phyloP scores from a whole-genome alignment of 2,329 filamentous ascomycete species.

The Fusarium pilosicola region DNA sequence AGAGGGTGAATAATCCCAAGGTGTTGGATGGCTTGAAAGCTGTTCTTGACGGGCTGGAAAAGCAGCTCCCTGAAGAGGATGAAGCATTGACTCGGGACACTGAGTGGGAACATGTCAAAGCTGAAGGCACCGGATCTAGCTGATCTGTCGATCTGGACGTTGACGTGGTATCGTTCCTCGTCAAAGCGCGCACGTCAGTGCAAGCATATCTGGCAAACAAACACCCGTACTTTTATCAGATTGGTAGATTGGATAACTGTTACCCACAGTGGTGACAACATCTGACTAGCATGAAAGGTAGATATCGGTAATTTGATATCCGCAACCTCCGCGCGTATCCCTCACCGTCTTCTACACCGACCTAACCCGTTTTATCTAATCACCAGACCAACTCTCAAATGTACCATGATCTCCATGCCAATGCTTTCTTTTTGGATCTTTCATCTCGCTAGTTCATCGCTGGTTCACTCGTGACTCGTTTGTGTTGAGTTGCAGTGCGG shows the following conservation, averaged over 20 bases:
- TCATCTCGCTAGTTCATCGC: neutral
- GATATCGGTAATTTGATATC: neutral
- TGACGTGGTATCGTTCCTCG: neutral
- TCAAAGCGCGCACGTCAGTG: neutral
- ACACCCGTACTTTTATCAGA: neutral
- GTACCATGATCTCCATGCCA: neutral
- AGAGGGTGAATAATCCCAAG: conserved; percentile 5
- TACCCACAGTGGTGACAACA: neutral
- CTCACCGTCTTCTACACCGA: neutral
- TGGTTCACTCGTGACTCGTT: neutral
- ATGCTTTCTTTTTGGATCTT: neutral
- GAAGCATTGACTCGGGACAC: neutral
- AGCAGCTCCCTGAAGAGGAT: conserved; percentile 4
- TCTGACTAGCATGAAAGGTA: neutral
- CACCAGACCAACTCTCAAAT: neutral
- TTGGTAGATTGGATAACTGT: neutral
- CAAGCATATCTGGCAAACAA: neutral
- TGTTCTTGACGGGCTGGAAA: conserved; percentile 19
- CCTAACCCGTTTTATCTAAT: neutral
- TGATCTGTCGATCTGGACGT: neutral
- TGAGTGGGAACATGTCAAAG: neutral
- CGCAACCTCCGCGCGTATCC: neutral
- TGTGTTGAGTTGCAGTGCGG: conserved; percentile 5
- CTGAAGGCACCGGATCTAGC: neutral
- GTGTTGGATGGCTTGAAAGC: conserved; percentile 19